Percentiles rank a stretch among this genome's conserved stretches.
Evolutionary conservation across 140 eudicot species (phyloP).

Genomic region (Anethum foeniculum): DNA sequence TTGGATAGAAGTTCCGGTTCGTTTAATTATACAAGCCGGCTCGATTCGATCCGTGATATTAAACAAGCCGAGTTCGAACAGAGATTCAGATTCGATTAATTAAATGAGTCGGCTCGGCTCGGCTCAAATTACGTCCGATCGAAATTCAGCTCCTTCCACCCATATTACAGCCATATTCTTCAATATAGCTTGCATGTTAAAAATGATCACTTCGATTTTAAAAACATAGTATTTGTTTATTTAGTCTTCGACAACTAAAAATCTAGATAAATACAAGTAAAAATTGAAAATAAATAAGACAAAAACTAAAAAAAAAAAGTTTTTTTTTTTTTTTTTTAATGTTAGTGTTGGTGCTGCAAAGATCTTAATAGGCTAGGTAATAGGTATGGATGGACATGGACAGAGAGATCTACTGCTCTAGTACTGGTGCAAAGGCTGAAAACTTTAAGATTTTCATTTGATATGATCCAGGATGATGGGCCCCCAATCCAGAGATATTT

Average conservation of each 20-base stretch:
- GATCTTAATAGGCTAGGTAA: background rate
- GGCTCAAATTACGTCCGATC: no score
- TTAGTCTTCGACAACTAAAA: background rate
- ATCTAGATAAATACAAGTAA: background rate
- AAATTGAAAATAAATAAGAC: background rate
- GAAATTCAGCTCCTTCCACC: no score
- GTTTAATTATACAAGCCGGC: no score
- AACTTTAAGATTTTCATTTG: background rate
- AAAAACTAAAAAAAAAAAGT: background rate
- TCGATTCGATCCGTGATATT: no score
- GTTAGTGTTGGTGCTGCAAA: background rate
- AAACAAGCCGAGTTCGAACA: no score
- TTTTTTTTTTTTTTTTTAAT: background rate
- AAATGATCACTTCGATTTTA: no score
- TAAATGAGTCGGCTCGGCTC: no score
- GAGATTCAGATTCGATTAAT: no score
- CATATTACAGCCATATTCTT: no score
- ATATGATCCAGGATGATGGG: background rate
- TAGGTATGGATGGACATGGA: background rate
- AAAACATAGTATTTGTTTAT: no score
- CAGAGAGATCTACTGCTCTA: background rate
- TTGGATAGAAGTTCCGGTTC: no score
- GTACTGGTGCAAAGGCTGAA: constrained; percentile 4
- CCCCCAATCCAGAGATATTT: background rate
- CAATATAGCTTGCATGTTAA: no score